Percentiles rank a stretch among this genome's conserved stretches.
Conservation (phyloP, 1,139 yeast genomes). For the Waltiozyma sp. region DNA sequence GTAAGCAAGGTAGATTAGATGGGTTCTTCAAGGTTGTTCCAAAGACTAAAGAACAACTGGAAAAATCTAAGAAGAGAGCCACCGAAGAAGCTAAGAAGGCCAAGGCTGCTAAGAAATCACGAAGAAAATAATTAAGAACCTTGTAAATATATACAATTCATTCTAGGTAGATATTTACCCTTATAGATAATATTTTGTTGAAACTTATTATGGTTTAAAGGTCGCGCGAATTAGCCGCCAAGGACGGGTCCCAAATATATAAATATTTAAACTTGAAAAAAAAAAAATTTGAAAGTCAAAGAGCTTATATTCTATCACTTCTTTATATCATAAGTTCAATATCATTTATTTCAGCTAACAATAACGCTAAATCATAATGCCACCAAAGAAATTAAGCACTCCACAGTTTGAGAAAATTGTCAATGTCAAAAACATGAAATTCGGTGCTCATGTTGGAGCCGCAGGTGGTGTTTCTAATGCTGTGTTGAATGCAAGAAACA, state of each 20-base stretch:
- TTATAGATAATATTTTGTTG: too few species aligned
- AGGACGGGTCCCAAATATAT: too few species aligned
- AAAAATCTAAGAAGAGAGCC: slow-evolving; percentile 28
- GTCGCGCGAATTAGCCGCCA: too few species aligned
- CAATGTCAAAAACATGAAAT: slow-evolving; percentile 31
- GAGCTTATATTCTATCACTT: too few species aligned
- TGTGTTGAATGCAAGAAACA: slow-evolving; percentile 59
- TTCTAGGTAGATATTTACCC: too few species aligned
- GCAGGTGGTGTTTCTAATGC: slow-evolving; percentile 71
- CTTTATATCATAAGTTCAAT: too few species aligned
- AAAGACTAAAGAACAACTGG: slow-evolving; percentile 32
- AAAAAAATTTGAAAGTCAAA: too few species aligned
- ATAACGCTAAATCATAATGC: too few species aligned
- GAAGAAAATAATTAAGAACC: slow-evolving; percentile 8
- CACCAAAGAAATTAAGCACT: background rate
- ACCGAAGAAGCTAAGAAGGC: slow-evolving; percentile 26
- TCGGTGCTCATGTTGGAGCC: slow-evolving; percentile 76
- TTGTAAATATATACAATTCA: background rate
- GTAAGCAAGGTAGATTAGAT: slow-evolving; percentile 86
- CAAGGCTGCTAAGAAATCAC: slow-evolving; percentile 20
- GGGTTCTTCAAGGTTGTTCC: slow-evolving; percentile 78
- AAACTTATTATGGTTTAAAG: too few species aligned
- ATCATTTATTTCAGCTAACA: too few species aligned
- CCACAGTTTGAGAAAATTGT: slow-evolving; percentile 3
- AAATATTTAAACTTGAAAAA: too few species aligned